phyloP scores from a whole-genome alignment of 75 land plant species.

The Chamaecyparis obtusa region DNA sequence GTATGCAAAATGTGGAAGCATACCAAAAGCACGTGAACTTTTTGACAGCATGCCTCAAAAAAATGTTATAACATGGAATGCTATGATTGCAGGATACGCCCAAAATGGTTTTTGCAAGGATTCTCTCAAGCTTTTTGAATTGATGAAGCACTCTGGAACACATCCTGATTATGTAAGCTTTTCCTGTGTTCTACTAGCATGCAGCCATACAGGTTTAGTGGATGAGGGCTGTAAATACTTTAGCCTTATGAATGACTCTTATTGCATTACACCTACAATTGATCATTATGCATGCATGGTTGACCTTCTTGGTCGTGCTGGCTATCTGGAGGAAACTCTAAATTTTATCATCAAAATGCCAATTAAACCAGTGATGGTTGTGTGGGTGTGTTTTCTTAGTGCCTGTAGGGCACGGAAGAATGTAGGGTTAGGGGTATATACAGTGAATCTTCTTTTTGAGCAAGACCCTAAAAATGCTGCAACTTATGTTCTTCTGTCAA shows the following conservation, averaged over 20 bases:
- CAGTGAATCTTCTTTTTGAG: constrained; percentile 7
- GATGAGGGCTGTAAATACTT: constrained; percentile 13
- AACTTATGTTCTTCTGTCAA: constrained; percentile 19
- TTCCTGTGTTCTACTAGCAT: constrained; percentile 15
- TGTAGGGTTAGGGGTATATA: constrained; percentile 13
- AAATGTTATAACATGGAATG: constrained; percentile 13
- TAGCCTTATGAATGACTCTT: neutral
- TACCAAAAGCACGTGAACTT: constrained; percentile 2
- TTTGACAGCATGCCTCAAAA: neutral
- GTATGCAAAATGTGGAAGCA: constrained; percentile 10
- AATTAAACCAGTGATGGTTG: neutral
- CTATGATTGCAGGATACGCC: constrained; percentile 27
- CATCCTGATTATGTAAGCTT: constrained; percentile 20
- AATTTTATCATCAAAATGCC: too few relatives aligned
- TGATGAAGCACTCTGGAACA: constrained; percentile 14
- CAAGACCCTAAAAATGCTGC: constrained; percentile 5
- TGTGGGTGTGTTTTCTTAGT: constrained; percentile 17
- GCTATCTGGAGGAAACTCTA: too few relatives aligned
- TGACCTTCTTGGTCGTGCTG: too few relatives aligned
- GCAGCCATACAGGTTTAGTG: constrained; percentile 21
- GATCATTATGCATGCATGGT: too few relatives aligned
- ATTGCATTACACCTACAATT: constrained; percentile 8
- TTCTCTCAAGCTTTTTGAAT: constrained; percentile 15
- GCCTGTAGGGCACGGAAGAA: constrained; percentile 18
- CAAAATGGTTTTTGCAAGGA: constrained; percentile 16